Percentiles rank a stretch among this genome's conserved stretches.
Evolutionary conservation across 495 filamentous ascomycete genomes (phyloP).

Genomic region (Aspergillus nidulans): DNA sequence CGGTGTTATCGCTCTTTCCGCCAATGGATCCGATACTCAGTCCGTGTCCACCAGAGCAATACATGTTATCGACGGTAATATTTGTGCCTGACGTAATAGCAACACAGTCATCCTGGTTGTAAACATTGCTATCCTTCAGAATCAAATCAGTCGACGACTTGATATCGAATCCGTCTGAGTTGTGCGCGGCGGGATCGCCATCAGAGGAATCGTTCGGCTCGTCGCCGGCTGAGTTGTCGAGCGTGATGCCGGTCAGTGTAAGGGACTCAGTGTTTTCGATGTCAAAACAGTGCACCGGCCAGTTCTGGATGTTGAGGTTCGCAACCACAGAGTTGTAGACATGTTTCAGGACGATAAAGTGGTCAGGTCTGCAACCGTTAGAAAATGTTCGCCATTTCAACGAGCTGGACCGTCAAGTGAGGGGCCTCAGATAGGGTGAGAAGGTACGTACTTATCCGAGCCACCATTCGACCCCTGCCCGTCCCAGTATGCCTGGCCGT

Average conservation of each 20-base stretch:
- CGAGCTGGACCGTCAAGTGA: no score
- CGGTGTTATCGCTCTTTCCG: constrained; percentile 45
- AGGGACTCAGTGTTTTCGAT: constrained; percentile 27
- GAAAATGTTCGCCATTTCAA: neutral
- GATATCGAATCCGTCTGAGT: constrained; percentile 42
- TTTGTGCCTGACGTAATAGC: constrained; percentile 20
- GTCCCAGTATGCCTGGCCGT: constrained; percentile 45
- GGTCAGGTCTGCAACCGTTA: constrained; percentile 32
- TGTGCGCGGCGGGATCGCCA: constrained; percentile 36
- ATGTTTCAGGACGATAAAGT: constrained; percentile 44
- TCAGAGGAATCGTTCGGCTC: constrained; percentile 31
- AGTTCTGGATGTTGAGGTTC: constrained; percentile 41
- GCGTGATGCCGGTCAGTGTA: constrained; percentile 27
- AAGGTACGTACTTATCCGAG: constrained; percentile 25
- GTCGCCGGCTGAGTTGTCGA: constrained; percentile 42
- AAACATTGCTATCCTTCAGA: constrained; percentile 26
- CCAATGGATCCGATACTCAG: constrained; percentile 46
- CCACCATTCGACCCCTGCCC: constrained; percentile 47
- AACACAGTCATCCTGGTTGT: constrained; percentile 47
- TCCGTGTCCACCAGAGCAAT: constrained; percentile 45
- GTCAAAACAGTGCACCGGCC: constrained; percentile 38
- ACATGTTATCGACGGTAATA: constrained; percentile 21
- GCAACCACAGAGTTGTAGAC: constrained; percentile 31
- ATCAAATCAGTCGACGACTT: constrained; percentile 26
- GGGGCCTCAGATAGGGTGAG: neutral